Evolutionary conservation across 305 asterid genomes (phyloP), one percentile per base, ranked within the genome.

Genomic region (Galium porrigens): DNA sequence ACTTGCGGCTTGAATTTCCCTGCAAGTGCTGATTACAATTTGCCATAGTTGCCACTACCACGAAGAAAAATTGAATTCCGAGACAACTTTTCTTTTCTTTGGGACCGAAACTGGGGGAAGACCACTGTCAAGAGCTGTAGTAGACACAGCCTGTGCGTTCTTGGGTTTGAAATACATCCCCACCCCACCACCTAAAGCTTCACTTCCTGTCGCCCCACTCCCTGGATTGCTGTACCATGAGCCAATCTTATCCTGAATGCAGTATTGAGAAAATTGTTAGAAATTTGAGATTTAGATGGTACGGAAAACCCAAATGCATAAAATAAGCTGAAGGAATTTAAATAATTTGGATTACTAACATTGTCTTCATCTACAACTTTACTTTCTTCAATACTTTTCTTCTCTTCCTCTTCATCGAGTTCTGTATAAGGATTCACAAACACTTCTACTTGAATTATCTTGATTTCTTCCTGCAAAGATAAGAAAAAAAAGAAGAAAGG

Each of bases 191-290:
- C 88, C 91, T 46, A 53, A 73, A n/a, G 78, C 78, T 73, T 80
- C 84, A 68, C 72, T 71, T 52, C 83, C 95, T 57, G 76, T 54
- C 18, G 78, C 41, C 29, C 78, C 77, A 2, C 85, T 80, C 41
- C 79, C 85, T 11, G 97, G 97, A 65, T 86, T 87, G 86, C 96
- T 94, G 78, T 73, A 94, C 97, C 99, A 94, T 18, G 96, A 94
- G 22, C 99, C 99, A 25, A 85, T 73, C 83, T 84, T 85, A 53
- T 89, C 97, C 99, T 89, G 91, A 74, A 73, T 10, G 5, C 14
- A 41, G 51, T 9, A 29, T 67, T 39, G 2, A 22, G 56, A n/a
- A 33, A 65, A 33, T 1, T 12, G 58, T n/a, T 33, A 66, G 36
- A 10, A 15, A 53, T 41, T 72, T 64, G 20, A 58, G 12, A 9